Evolutionary conservation across 148 eudicot species (phyloP), one percentile per base, ranked within the genome.

Genomic region (Vaccinium vitisidaea): DNA sequence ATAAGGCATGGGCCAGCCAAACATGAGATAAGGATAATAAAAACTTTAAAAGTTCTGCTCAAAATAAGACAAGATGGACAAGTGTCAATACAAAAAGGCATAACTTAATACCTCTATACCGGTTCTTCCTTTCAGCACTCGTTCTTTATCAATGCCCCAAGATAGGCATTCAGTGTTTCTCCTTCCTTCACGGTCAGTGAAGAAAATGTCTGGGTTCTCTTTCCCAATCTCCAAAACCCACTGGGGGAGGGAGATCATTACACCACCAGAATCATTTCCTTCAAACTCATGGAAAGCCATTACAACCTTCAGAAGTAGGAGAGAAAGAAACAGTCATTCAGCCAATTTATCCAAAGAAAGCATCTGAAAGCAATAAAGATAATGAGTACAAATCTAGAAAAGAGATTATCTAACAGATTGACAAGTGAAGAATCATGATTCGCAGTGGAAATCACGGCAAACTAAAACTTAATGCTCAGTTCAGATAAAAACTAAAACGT

Each of bases 221-320:
- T 91, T 91, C 59, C 93, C 94, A 55, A 92, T 91, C 86, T 94
- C 94, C 86, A 92, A 59, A 58, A 94, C 90, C 97, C 97, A 94
- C 73, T 92, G 94, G 13, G 97, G 97, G 16, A 93, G 93, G 53
- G 94, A 87, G 83, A 91, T 88, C 49, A 84, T 82, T 63, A 81
- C 84, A 89, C 86, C 88, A 82, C 90, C 85, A 53, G 91, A 89
- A 55, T 90, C 90, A 79, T 89, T 86, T 80, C 93, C 92, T 84
- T 91, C 92, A 84, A 81, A 88, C 77, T 91, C 94, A 82, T 92
- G 92, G 88, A 92, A 92, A 54, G 92, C 89, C 94, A 92, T 80
- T 14, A 86, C 94, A 89, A 91, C 94, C 97, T 93, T 84, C 77
- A 84, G 49, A 82, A 30, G 52, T 80, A 53, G 50, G 43, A 59